Conservation (phyloP, 495 filamentous ascomycete species). For the Lasiosphaeriaceae sp. region DNA sequence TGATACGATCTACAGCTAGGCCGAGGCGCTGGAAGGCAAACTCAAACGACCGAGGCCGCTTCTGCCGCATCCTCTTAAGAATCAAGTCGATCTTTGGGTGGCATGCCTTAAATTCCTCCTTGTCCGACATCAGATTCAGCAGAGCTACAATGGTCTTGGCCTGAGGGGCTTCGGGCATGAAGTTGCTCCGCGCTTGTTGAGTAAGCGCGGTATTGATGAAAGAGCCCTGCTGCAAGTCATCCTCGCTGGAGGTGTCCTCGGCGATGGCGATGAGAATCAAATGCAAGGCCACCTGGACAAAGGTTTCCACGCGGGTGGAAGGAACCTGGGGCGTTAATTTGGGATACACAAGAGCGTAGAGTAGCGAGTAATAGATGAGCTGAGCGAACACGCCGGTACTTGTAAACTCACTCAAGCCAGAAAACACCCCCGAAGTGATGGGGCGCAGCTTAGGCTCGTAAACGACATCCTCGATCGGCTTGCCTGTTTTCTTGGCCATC, state of each 20-base stretch:
- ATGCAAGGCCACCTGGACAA: constrained; percentile 86
- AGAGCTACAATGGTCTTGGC: constrained; percentile 69
- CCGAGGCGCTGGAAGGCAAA: constrained; percentile 51
- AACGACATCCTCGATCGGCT: constrained; percentile 77
- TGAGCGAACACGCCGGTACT: constrained; percentile 81
- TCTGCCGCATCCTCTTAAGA: constrained; percentile 82
- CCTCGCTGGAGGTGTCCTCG: constrained; percentile 68
- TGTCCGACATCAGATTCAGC: constrained; percentile 68
- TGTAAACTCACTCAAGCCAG: constrained; percentile 71
- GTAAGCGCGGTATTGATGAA: constrained; percentile 68
- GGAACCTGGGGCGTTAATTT: constrained; percentile 67
- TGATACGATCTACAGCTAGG: constrained; percentile 48
- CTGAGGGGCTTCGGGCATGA: constrained; percentile 40
- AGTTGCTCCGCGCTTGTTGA: constrained; percentile 54
- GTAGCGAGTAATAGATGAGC: constrained; percentile 81
- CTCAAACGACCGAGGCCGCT: constrained; percentile 65
- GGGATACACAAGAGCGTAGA: constrained; percentile 66
- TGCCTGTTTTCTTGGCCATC: constrained; percentile 84
- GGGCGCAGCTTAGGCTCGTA: constrained; percentile 84
- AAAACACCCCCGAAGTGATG: constrained; percentile 72
- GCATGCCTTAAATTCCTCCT: constrained; percentile 71
- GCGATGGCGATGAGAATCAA: constrained; percentile 75
- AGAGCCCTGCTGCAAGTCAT: constrained; percentile 45
- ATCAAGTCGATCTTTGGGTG: constrained; percentile 82
- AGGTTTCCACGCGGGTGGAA: constrained; percentile 78